These are phyloP conservation scores for Andrographis paniculata DNA, from an alignment of 305 asterid species.

Conservation along the genomic window DNA sequence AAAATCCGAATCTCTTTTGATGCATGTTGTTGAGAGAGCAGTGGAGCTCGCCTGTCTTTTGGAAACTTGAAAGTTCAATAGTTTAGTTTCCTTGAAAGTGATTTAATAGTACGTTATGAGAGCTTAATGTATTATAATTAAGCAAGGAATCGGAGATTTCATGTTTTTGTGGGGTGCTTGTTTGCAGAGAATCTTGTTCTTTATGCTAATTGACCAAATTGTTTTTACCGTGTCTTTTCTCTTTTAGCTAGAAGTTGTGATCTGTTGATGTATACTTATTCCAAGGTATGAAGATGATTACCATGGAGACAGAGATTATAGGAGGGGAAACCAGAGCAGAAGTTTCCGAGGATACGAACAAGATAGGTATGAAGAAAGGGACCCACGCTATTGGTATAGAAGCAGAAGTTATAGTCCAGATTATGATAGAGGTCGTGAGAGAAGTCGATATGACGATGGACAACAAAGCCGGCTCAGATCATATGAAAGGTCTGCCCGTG, in stretches of 20 bases:
- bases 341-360: slow-evolving; percentile 60
- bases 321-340: slow-evolving; percentile 78
- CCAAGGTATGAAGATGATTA: neutral
- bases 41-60: neutral
- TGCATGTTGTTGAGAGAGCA: neutral
- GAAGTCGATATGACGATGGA: slow-evolving; percentile 68
- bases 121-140: too few species aligned
- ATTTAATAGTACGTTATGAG: too few species aligned
- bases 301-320: slow-evolving; percentile 39
- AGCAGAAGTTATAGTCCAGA: slow-evolving; percentile 76
- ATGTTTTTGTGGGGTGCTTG: too few species aligned
- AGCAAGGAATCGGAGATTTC: too few species aligned
- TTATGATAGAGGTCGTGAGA: slow-evolving; percentile 56
- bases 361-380: slow-evolving; percentile 58
- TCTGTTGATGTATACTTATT: neutral
- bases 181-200: too few species aligned
- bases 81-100: too few species aligned
- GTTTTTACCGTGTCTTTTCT: neutral
- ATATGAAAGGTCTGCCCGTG: slow-evolving; percentile 78
- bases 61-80: neutral
- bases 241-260: neutral
- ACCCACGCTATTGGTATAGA: slow-evolving; percentile 41
- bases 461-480: slow-evolving; percentile 71
- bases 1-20: too few species aligned
- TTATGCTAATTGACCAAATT: too few species aligned